Percentiles rank a stretch among this genome's conserved stretches.
phyloP scores from a whole-genome alignment of 1,284 basidiomycete genomes.

The Somion occarium region DNA sequence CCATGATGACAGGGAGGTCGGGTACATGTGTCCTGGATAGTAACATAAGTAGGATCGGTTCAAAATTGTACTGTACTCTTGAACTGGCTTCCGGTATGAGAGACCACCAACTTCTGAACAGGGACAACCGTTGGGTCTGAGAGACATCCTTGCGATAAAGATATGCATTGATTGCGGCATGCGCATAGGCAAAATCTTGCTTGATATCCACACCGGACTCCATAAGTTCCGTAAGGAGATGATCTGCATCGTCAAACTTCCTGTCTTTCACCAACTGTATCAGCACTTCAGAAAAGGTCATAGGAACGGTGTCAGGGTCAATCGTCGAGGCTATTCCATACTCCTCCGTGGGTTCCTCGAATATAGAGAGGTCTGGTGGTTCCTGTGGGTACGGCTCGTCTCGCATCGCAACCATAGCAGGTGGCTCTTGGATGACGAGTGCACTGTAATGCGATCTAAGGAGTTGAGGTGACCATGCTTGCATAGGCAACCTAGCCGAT shows the following conservation, averaged over 20 bases:
- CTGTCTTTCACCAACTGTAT: slow-evolving; percentile 15
- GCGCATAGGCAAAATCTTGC: slow-evolving; percentile 26
- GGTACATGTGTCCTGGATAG: slow-evolving; percentile 11
- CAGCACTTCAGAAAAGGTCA: slow-evolving; percentile 15
- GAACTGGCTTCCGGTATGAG: slow-evolving; percentile 28
- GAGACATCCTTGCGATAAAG: slow-evolving; percentile 5
- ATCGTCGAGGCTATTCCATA: slow-evolving; percentile 11
- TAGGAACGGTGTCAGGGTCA: background rate
- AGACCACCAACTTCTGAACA: slow-evolving; percentile 35
- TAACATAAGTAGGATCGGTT: slow-evolving; percentile 5
- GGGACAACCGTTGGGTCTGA: slow-evolving; percentile 18
- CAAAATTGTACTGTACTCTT: background rate
- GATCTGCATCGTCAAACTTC: slow-evolving; percentile 22
- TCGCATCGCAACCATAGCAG: slow-evolving; percentile 25
- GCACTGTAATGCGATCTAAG: slow-evolving; percentile 6
- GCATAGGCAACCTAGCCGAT: slow-evolving; percentile 5
- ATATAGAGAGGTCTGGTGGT: slow-evolving; percentile 25
- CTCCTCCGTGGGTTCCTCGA: slow-evolving; percentile 26
- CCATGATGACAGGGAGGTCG: slow-evolving; percentile 21
- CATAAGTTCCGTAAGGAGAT: slow-evolving; percentile 27
- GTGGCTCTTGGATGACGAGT: slow-evolving; percentile 22
- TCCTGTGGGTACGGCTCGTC: slow-evolving; percentile 23
- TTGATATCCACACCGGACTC: slow-evolving; percentile 29
- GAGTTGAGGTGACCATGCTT: background rate
- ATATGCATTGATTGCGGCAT: slow-evolving; percentile 26